Base-by-base conservation (phyloP, 352 stramenopile species). In the Phytopythium ostracodes region DNA sequence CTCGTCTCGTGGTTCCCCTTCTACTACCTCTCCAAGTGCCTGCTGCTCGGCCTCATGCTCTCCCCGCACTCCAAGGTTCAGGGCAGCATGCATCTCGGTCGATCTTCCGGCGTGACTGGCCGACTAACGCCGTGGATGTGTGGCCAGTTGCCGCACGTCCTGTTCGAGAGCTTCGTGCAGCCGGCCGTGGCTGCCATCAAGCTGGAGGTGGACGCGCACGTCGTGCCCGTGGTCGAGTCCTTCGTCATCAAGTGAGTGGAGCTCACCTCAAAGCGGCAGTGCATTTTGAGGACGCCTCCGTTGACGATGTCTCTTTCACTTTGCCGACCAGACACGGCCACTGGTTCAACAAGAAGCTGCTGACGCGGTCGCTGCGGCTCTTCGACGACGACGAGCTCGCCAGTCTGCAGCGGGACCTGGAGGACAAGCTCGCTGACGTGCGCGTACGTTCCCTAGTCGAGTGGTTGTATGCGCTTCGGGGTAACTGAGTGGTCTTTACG, bases 1-100 rank as follows among this genome's bases (percentile, higher is more conserved):
- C 76, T 89, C 52, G 68, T 91, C 36, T 88, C 79, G 15, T 91
- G 81, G 81, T 73, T 91, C 33, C 81, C 81, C 24, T 88, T 91
- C 47, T 91, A 85, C 66, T 91, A 88, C 58, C 60, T 91, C 22
- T 86, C 86, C 79, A 91, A 91, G 66, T 87, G 79, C 51, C 44
- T 70, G 43, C 63, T 89, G 25, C 61, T 89, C 31, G 77, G 72
- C 2, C 65, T 91, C 17, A 52, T 89, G 59, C 64, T 91, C 46
- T 73, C 73, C 40, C 81, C 81, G 42, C 83, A 75, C 58, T 79
- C 78, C 53, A 85, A 91, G 47, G 81, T 86, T 55, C 1, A 17
- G 43, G n/a, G 4, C 38, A 2, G 22, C 47, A 25, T 25, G 22
- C 47, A 25, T 25, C 49, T 40, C 17, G 24, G 3, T 42, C 27